A percentile compares a stretch with the other conserved stretches of the same genome.
phyloP scores from a whole-genome alignment of 768 basidiomycete genomes.

The Paxillus involutus region DNA sequence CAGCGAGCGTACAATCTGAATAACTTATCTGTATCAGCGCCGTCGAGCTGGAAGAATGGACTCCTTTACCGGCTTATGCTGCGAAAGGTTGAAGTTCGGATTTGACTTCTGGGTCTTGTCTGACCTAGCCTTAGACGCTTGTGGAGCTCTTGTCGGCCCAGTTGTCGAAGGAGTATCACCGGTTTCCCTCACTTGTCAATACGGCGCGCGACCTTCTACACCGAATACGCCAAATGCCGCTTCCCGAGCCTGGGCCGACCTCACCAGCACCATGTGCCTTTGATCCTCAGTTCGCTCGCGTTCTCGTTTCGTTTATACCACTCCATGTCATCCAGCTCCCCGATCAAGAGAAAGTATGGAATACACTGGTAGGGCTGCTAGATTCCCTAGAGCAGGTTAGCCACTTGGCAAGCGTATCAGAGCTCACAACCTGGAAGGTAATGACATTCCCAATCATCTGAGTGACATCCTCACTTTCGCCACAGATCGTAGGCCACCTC shows the following conservation, averaged over 20 bases:
- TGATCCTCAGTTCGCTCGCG: slow-evolving; percentile 66
- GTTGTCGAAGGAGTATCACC: slow-evolving; percentile 25
- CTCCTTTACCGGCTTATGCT: slow-evolving; percentile 53
- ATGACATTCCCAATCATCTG: not conserved
- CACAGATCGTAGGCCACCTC: slow-evolving; percentile 50
- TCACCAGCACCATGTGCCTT: slow-evolving; percentile 59
- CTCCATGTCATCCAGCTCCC: slow-evolving; percentile 59
- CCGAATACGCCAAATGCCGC: slow-evolving; percentile 23
- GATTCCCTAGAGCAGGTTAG: slow-evolving; percentile 57
- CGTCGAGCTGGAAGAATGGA: slow-evolving; percentile 48
- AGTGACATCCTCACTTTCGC: not conserved
- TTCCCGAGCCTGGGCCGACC: slow-evolving; percentile 35
- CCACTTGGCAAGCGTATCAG: slow-evolving; percentile 41
- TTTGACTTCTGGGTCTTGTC: not conserved
- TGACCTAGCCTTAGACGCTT: slow-evolving; percentile 21
- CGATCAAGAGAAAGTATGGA: slow-evolving; percentile 50
- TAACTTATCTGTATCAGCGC: slow-evolving; percentile 35
- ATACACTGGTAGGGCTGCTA: slow-evolving; percentile 46
- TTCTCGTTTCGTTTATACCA: slow-evolving; percentile 66
- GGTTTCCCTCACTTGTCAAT: slow-evolving; percentile 15
- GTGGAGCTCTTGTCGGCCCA: slow-evolving; percentile 27
- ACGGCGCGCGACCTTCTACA: slow-evolving; percentile 17
- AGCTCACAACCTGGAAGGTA: slow-evolving; percentile 66
- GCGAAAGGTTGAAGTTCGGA: slow-evolving; percentile 47
- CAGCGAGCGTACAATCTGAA: not conserved